Base-by-base conservation (phyloP, 352 stramenopile genomes). In the Phytophthora agathidicida region DNA sequence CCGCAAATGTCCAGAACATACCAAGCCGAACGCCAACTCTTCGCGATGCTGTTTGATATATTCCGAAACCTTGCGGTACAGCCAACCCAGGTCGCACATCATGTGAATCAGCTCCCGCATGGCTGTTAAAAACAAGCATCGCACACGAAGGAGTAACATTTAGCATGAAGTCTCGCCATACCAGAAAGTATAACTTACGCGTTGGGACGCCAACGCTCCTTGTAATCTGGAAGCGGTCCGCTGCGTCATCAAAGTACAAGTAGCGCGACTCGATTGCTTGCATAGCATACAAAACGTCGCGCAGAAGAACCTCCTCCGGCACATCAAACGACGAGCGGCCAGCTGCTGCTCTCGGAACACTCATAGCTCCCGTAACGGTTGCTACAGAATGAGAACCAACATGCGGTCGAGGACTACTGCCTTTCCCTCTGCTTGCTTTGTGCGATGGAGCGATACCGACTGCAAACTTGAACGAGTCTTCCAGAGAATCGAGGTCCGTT, bases 231-330 rank as follows among this genome's bases (percentile, higher is more conserved):
- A 94, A 94, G 16, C 81, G 79, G 37, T 95, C 87, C 7, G 71
- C 71, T 30, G 74, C 71, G 5, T 76, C 67, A 39, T 96, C 87
- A 67, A 94, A 94, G 60, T 87, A 94, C 20, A 96, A 70, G 43
- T 96, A 93, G 19, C 85, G 83, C 11, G 91, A 97, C 39, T 98
- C 93, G 46, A 98, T 97, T 22, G 89, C 93, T 72, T 98, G 92
- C 38, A 98, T 79, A 5, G 89, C 89, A 52, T 95, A 98, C 41
- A 98, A 57, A 3, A 98, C 84, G 44, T 97, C 93, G 13, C 91
- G 80, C 14, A 98, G 64, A n/a, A 98, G 71, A 19, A 96, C 83
- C 54, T 89, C 74, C 52, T 98, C 93, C 1, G 86, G 81, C 1
- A 94, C 76, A 13, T 93, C 80, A 22, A 89, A 92, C 0, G 82